phyloP scores from a whole-genome alignment of 176 grass and related monocot species.

The Oryza officinalis region DNA sequence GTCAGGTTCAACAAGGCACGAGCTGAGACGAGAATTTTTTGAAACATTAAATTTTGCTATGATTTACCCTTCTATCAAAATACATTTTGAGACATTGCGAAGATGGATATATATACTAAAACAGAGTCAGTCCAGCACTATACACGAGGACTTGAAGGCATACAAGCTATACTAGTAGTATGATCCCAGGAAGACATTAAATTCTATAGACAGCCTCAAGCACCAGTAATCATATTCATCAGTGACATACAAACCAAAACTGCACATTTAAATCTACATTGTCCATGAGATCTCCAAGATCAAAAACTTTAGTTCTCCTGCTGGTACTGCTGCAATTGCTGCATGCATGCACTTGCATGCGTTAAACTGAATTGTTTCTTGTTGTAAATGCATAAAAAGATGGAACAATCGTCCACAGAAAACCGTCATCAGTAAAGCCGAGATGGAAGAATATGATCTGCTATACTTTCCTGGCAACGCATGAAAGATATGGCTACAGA shows the following conservation, averaged over 20 bases:
- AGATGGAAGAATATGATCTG: neutral
- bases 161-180: too few relatives aligned
- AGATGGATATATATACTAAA: too few relatives aligned
- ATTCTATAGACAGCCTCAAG: neutral
- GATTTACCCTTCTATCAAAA: too few relatives aligned
- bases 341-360: neutral
- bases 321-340: neutral
- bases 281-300: too few relatives aligned
- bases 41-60: too few relatives aligned
- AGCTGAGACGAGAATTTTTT: too few relatives aligned
- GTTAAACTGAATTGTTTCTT: neutral
- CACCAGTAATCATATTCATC: neutral
- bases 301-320: neutral
- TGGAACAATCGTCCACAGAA: neutral
- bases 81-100: too few relatives aligned
- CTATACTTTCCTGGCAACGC: neutral
- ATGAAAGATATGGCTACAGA: neutral
- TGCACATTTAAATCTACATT: slow-evolving; percentile 10
- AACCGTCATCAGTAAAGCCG: neutral
- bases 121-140: too few relatives aligned
- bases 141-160: too few relatives aligned
- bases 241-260: neutral
- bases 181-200: neutral
- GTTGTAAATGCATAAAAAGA: neutral
- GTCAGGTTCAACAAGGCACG: too few relatives aligned